A percentile compares a stretch with the other conserved stretches of the same genome.
phyloP scores from a whole-genome alignment of 2,329 filamentous ascomycete species.

The Talaromyces sp. region DNA sequence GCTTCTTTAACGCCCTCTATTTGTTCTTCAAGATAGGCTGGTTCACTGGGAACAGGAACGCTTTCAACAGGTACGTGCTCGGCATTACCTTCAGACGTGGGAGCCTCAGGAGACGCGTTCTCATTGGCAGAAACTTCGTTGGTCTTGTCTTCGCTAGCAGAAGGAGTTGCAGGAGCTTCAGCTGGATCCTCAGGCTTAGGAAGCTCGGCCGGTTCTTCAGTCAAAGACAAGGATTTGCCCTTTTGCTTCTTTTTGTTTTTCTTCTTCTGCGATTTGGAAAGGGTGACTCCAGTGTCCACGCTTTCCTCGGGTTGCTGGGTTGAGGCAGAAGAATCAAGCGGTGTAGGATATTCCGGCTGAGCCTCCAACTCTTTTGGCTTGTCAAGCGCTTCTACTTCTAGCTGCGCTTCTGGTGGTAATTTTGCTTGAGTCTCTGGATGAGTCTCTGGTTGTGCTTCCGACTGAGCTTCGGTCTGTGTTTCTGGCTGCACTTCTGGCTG shows the following conservation, averaged over 20 bases:
- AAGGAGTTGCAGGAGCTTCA: background rate
- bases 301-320: background rate
- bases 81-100: background rate
- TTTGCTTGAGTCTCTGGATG: background rate
- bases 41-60: background rate
- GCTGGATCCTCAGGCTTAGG: background rate
- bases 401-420: background rate
- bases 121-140: background rate
- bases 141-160: background rate
- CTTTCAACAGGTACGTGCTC: background rate
- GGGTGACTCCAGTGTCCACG: background rate
- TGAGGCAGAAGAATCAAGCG: background rate
- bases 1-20: background rate
- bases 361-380: background rate
- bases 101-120: background rate
- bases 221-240: conserved; percentile 11
- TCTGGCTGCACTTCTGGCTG: background rate
- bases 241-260: conserved; percentile 26
- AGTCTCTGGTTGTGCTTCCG: too few relatives aligned
- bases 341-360: background rate
- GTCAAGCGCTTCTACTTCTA: background rate
- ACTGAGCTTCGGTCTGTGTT: too few relatives aligned
- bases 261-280: conserved; percentile 16
- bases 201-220: background rate
- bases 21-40: background rate